A percentile compares a stretch with the other conserved stretches of the same genome.
Evolutionary conservation across 495 filamentous ascomycete species (phyloP).

Genomic region (Penicillium tannophilum): DNA sequence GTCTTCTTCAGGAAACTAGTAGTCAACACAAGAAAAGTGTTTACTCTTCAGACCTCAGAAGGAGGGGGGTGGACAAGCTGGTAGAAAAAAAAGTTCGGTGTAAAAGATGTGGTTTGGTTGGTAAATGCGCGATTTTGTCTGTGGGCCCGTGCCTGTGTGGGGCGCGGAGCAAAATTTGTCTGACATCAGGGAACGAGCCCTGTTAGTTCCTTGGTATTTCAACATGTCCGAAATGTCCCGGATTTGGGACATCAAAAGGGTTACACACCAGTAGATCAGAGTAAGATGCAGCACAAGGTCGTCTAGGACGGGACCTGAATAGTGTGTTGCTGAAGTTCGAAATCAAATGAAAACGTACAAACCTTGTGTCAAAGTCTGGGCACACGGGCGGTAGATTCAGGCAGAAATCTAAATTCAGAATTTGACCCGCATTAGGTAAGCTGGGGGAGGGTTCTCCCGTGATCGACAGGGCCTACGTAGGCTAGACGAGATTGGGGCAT

Average conservation of each 20-base stretch:
- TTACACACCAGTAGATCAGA: slow-evolving; percentile 11
- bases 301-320: slow-evolving; percentile 17
- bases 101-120: slow-evolving; percentile 20
- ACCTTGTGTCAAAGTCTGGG: slow-evolving; percentile 8
- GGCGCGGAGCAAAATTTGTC: slow-evolving; percentile 30
- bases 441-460: slow-evolving; percentile 1
- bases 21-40: slow-evolving; percentile 7
- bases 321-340: slow-evolving; percentile 7
- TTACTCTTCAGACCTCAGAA: slow-evolving; percentile 19
- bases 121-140: slow-evolving; percentile 34
- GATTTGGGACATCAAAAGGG: neutral
- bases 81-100: slow-evolving; percentile 32
- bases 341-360: slow-evolving; percentile 6
- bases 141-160: slow-evolving; percentile 34
- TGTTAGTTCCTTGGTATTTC: slow-evolving; percentile 6
- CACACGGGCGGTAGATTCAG: slow-evolving; percentile 16
- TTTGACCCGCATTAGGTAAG: slow-evolving; percentile 11
- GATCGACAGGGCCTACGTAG: slow-evolving; percentile 4
- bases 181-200: slow-evolving; percentile 28
- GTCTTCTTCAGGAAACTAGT: neutral
- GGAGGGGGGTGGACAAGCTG: slow-evolving; percentile 15
- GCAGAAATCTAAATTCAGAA: slow-evolving; percentile 18
- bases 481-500: neutral
- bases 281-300: slow-evolving; percentile 9
- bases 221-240: neutral